These are phyloP conservation scores for Macrophomina pseudophaseolina DNA, from an alignment of 2,329 filamentous ascomycete species.

Conservation along the genomic window DNA sequence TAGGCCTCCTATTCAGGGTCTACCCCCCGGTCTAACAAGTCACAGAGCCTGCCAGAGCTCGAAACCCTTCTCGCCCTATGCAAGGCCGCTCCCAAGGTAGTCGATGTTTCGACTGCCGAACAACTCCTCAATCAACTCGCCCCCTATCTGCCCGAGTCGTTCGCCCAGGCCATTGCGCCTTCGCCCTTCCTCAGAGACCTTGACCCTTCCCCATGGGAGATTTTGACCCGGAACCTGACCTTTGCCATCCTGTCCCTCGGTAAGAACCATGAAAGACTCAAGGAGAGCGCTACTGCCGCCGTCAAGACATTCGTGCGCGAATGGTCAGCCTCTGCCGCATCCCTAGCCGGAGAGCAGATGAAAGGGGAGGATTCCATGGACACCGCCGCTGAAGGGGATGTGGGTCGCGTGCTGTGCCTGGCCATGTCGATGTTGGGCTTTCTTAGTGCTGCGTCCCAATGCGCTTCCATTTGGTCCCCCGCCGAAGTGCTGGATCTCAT, in stretches of 20 bases:
- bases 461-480: constrained; percentile 80
- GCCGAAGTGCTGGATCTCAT: constrained; percentile 76
- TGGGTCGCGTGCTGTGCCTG: constrained; percentile 72
- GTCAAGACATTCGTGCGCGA: constrained; percentile 75
- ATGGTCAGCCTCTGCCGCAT: constrained; percentile 67
- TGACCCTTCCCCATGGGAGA: constrained; percentile 87
- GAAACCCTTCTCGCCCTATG: constrained; percentile 91
- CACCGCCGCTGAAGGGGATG: constrained; percentile 57
- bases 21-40: constrained; percentile 16
- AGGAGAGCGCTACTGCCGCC: constrained; percentile 67
- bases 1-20: constrained; percentile 28
- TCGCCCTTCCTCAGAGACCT: constrained; percentile 84
- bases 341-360: constrained; percentile 58
- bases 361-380: constrained; percentile 45
- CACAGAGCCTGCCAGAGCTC: constrained; percentile 82
- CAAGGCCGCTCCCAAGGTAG: constrained; percentile 80
- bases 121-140: constrained; percentile 79
- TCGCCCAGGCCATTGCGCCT: constrained; percentile 75
- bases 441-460: constrained; percentile 77
- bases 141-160: constrained; percentile 84
- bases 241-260: constrained; percentile 82
- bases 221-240: constrained; percentile 77
- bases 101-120: constrained; percentile 73
- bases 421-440: constrained; percentile 89
- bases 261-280: constrained; percentile 71